Evolutionary conservation across 2,329 filamentous ascomycete genomes (phyloP).

Genomic region (Furcasterigmium sp.): DNA sequence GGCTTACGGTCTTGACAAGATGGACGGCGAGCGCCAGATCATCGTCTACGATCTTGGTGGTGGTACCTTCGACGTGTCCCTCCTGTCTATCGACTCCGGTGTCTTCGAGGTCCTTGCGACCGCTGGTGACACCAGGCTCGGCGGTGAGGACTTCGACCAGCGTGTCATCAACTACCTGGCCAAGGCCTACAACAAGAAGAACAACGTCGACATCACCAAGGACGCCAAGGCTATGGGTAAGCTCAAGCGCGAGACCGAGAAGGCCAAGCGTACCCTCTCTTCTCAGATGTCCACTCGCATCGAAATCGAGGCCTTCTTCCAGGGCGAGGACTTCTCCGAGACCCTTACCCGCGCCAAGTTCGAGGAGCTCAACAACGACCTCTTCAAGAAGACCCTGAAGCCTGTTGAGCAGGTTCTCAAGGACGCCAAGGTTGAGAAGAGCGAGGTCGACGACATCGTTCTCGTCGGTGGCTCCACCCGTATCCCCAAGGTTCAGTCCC

Average conservation of each 20-base stretch:
- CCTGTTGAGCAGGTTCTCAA: slow-evolving; percentile 98
- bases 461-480: slow-evolving; percentile 97
- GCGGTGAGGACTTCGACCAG: slow-evolving; percentile 99
- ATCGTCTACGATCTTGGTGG: slow-evolving; percentile 92
- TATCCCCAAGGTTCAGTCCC: slow-evolving; percentile 94
- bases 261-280: slow-evolving; percentile 97
- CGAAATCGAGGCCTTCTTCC: slow-evolving; percentile 95
- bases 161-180: slow-evolving; percentile 93
- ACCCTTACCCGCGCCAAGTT: slow-evolving; percentile 98
- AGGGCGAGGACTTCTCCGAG: slow-evolving; percentile 97
- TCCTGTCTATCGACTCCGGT: slow-evolving; percentile 85
- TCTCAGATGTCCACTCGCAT: slow-evolving; percentile 90
- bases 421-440: slow-evolving; percentile 96
- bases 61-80: slow-evolving; percentile 92
- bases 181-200: slow-evolving; percentile 99
- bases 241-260: slow-evolving; percentile 98
- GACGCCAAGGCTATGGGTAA: slow-evolving; percentile 98
- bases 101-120: slow-evolving; percentile 94
- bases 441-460: slow-evolving; percentile 91
- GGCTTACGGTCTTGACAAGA: slow-evolving; percentile 90
- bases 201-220: slow-evolving; percentile 86
- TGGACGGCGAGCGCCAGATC: slow-evolving; percentile 76
- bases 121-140: slow-evolving; percentile 93
- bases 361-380: slow-evolving; percentile 96
- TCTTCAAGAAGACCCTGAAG: slow-evolving; percentile 99